A percentile compares a stretch with the other conserved stretches of the same genome.
Evolutionary conservation across 495 filamentous ascomycete genomes (phyloP).

Genomic region (Aspergillus sclerotioniger): DNA sequence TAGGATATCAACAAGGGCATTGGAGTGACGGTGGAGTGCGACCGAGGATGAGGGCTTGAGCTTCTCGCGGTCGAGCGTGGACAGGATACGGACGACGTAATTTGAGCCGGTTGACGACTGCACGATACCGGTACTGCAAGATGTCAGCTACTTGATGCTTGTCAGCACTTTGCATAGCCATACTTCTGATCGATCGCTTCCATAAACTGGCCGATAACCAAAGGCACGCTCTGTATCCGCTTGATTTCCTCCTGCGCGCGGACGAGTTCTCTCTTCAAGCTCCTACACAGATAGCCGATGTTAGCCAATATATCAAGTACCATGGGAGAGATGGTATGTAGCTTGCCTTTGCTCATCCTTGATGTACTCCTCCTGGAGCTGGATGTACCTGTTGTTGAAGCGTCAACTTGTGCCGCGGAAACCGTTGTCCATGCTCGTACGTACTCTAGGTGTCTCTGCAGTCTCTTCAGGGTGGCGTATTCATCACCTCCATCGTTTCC

Average conservation of each 20-base stretch:
- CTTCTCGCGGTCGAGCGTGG: slow-evolving; percentile 95
- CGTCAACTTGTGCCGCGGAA: slow-evolving; percentile 28
- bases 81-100: slow-evolving; percentile 97
- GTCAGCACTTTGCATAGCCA: slow-evolving; percentile 16
- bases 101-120: slow-evolving; percentile 98
- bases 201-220: slow-evolving; percentile 99
- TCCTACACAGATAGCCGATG: slow-evolving; percentile 50
- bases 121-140: slow-evolving; percentile 85
- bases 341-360: slow-evolving; percentile 95
- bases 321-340: not conserved
- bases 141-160: slow-evolving; percentile 22
- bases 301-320: not conserved
- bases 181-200: slow-evolving; percentile 99
- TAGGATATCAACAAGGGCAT: slow-evolving; percentile 96
- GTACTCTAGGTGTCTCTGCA: slow-evolving; percentile 93
- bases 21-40: slow-evolving; percentile 95
- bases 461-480: slow-evolving; percentile 90
- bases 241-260: slow-evolving; percentile 99
- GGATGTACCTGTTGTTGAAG: slow-evolving; percentile 68
- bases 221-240: slow-evolving; percentile 94
- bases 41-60: slow-evolving; percentile 97
- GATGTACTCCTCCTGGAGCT: slow-evolving; percentile 99
- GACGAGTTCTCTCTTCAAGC: slow-evolving; percentile 94
- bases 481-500: slow-evolving; percentile 83
- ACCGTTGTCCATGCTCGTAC: slow-evolving; percentile 16